Evolutionary conservation across 2,329 filamentous ascomycete species (phyloP).

Genomic region (Blastomyces silverae): DNA sequence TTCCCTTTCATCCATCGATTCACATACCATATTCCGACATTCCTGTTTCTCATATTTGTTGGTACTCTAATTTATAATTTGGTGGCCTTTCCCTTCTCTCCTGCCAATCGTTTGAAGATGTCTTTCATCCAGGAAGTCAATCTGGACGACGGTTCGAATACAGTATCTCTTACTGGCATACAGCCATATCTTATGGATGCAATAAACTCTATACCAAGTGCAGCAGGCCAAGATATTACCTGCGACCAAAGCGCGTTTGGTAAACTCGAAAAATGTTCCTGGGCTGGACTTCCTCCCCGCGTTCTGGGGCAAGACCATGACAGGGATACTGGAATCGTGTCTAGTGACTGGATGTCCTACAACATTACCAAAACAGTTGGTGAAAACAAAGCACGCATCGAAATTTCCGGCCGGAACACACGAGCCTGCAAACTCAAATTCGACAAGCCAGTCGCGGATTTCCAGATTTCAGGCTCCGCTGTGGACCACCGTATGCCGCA

Average conservation of each 20-base stretch:
- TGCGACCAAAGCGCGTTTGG: conserved; percentile 44
- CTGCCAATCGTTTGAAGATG: conserved; percentile 70
- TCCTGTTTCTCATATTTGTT: conserved; percentile 65
- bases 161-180: conserved; percentile 62
- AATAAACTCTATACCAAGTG: conserved; percentile 62
- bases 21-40: conserved; percentile 70
- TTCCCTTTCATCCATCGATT: conserved; percentile 82
- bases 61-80: conserved; percentile 82
- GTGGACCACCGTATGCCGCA: conserved; percentile 57
- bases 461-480: conserved; percentile 57
- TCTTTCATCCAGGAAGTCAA: conserved; percentile 80
- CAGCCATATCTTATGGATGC: conserved; percentile 61
- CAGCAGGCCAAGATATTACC: conserved; percentile 53
- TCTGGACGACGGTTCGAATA: conserved; percentile 63
- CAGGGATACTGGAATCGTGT: conserved; percentile 39
- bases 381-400: conserved; percentile 52
- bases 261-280: conserved; percentile 57
- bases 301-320: conserved; percentile 48
- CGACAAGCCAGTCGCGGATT: conserved; percentile 57
- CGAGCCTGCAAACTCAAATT: conserved; percentile 71
- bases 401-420: conserved; percentile 65
- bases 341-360: conserved; percentile 59
- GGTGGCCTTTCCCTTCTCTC: conserved; percentile 78
- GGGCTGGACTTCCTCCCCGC: conserved; percentile 60
- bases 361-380: conserved; percentile 48